These are phyloP conservation scores for Linnemannia schmuckeri DNA, from an alignment of 192 early-diverging fungal genomes.

Conservation along the genomic window DNA sequence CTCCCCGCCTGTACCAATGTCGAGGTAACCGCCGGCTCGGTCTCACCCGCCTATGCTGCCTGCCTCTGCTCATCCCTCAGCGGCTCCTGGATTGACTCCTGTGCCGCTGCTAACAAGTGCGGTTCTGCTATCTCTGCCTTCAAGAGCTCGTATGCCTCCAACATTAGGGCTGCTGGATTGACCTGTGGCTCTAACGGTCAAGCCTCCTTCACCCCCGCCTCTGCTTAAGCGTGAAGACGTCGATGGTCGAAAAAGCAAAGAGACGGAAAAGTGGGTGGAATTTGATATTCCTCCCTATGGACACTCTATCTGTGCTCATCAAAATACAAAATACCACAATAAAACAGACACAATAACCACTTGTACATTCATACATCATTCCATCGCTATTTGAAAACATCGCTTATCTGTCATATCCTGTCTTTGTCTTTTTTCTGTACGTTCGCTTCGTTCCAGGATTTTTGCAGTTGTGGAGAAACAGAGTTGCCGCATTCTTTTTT, in stretches of 20 bases:
- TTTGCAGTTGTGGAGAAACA: background rate
- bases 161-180: slow-evolving; percentile 35
- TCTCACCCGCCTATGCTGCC: slow-evolving; percentile 33
- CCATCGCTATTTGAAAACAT: background rate
- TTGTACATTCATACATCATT: background rate
- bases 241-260: background rate
- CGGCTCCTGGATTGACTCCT: slow-evolving; percentile 37
- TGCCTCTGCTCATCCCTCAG: slow-evolving; percentile 41
- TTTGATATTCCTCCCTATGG: too few relatives aligned
- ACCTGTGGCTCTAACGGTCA: slow-evolving; percentile 7
- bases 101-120: slow-evolving; percentile 19
- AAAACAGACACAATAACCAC: background rate
- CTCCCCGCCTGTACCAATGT: slow-evolving; percentile 30
- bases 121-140: slow-evolving; percentile 18
- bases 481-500: background rate
- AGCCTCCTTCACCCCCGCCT: slow-evolving; percentile 12
- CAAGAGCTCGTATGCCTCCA: slow-evolving; percentile 11
- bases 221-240: background rate
- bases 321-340: too few relatives aligned
- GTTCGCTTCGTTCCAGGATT: background rate
- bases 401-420: background rate
- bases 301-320: too few relatives aligned
- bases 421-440: background rate
- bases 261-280: too few relatives aligned
- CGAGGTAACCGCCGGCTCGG: background rate